Percentiles rank a stretch among this genome's conserved stretches.
Evolutionary conservation across 78 protist genomes (phyloP).

Genomic region (Pigoraptor vietnamica): DNA sequence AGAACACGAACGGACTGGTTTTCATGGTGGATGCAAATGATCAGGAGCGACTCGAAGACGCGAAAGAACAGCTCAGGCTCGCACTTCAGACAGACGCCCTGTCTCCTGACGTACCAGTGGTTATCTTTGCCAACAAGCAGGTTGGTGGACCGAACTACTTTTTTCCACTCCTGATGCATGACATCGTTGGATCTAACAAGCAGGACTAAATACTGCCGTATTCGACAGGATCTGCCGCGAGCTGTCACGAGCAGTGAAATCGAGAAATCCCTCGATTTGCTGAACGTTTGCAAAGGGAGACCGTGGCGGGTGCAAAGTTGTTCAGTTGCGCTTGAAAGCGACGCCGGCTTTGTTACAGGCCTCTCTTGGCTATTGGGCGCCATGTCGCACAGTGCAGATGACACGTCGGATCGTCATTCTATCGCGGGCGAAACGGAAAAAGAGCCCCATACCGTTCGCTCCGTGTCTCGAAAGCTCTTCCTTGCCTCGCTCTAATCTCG

Average conservation of each 20-base stretch:
- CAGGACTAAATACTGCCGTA: not conserved
- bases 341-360: no score
- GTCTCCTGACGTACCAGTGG: not conserved
- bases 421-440: no score
- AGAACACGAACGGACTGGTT: constrained; percentile 50
- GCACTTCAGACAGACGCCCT: not conserved
- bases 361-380: no score
- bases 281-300: not conserved
- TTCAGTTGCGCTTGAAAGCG: not conserved
- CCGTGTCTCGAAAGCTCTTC: no score
- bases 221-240: not conserved
- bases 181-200: no score
- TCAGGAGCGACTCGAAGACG: constrained; percentile 35
- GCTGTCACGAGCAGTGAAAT: not conserved
- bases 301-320: not conserved
- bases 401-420: no score
- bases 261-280: not conserved
- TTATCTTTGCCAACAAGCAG: not conserved
- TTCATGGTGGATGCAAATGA: constrained; percentile 81
- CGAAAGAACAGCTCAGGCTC: not conserved
- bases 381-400: no score
- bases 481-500: no score
- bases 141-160: not conserved
- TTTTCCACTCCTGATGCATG: not conserved
- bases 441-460: no score